Conservation (phyloP, 2,329 filamentous ascomycete species). For the Sporothrix humicola region DNA sequence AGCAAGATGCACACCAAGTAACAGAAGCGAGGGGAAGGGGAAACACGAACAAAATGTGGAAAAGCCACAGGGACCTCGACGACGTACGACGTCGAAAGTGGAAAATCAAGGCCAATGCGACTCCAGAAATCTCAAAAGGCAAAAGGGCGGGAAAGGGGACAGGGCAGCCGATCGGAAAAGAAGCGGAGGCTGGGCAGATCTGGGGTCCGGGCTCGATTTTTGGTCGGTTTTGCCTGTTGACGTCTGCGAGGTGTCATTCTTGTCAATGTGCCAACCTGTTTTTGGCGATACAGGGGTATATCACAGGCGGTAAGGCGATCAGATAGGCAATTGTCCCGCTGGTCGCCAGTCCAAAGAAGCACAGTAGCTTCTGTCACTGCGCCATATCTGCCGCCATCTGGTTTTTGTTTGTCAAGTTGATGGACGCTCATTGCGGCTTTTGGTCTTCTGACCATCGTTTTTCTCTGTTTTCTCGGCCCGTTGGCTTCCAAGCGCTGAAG, state of each 20-base stretch:
- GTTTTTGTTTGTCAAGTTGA: neutral
- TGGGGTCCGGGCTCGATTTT: neutral
- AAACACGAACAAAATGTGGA: constrained; percentile 6
- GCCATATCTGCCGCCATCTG: neutral
- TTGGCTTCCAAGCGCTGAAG: neutral
- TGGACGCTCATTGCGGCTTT: neutral
- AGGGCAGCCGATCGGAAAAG: constrained; percentile 14
- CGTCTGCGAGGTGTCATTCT: constrained; percentile 12
- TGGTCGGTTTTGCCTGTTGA: neutral
- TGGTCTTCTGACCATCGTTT: constrained; percentile 7
- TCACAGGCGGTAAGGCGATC: constrained; percentile 21
- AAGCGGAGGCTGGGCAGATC: constrained; percentile 8
- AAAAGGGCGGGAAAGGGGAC: neutral
- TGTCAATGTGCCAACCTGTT: neutral
- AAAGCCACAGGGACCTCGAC: neutral
- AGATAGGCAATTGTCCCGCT: constrained; percentile 16
- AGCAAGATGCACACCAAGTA: neutral
- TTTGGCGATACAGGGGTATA: constrained; percentile 8
- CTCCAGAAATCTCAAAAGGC: neutral
- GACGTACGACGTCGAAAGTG: constrained; percentile 10
- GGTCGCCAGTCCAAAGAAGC: neutral
- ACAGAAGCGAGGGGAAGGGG: neutral
- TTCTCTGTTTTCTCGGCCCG: neutral
- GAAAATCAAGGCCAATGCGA: constrained; percentile 1
- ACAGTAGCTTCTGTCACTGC: neutral